Evolutionary conservation across 768 basidiomycete genomes (phyloP).

Genomic region (Sutorius australiensis): DNA sequence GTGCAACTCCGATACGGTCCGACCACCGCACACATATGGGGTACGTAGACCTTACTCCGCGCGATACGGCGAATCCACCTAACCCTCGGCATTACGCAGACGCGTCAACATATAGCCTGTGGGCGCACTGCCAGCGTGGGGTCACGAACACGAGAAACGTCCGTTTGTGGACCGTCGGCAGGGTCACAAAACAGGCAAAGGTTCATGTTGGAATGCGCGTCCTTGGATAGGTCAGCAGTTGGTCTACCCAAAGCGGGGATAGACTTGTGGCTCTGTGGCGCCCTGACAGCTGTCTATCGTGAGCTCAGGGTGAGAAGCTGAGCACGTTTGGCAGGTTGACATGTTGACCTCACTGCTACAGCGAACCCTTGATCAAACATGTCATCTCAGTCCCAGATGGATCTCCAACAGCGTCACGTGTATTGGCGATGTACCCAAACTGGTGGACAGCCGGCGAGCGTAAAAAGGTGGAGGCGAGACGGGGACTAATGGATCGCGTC

Average conservation of each 20-base stretch:
- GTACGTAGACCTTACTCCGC: not conserved
- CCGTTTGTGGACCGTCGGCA: not conserved
- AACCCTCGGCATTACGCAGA: not conserved
- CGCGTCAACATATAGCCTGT: not conserved
- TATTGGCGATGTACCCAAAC: not conserved
- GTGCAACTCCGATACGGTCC: not conserved
- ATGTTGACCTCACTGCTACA: not conserved
- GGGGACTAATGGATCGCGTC: not conserved
- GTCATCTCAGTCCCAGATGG: not conserved
- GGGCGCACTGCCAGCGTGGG: not conserved
- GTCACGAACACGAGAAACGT: not conserved
- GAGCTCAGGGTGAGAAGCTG: not conserved
- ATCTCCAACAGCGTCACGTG: conserved; percentile 7
- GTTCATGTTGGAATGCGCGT: not conserved
- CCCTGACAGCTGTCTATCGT: not conserved
- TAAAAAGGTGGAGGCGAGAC: conserved; percentile 10
- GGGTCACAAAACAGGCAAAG: too few species aligned
- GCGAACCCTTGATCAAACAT: not conserved
- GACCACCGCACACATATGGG: not conserved
- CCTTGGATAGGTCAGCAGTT: not conserved
- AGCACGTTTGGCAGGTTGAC: not conserved
- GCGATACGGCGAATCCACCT: not conserved
- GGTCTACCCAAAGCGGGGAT: not conserved
- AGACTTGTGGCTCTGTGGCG: too few species aligned
- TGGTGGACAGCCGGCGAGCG: not conserved